Percentiles rank a stretch among this genome's conserved stretches.
These are phyloP conservation scores for Geranomyces michiganensis DNA, from an alignment of 192 early-diverging fungal genomes.

Conservation along the genomic window DNA sequence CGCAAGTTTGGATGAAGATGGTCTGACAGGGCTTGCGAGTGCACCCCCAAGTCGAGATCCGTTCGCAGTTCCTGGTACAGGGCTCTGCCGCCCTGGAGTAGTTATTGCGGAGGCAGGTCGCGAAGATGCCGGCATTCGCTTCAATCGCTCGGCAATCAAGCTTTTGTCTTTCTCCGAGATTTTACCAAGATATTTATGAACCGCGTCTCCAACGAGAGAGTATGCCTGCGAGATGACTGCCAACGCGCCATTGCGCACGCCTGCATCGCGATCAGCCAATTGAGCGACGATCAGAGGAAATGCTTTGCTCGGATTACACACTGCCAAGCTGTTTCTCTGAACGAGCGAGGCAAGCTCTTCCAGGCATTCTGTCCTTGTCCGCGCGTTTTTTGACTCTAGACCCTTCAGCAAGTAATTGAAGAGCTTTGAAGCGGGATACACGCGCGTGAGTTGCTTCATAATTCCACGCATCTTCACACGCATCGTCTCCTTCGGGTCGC, in stretches of 20 bases:
- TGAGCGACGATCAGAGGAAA: constrained; percentile 74
- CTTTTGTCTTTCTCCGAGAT: constrained; percentile 80
- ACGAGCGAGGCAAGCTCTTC: constrained; percentile 77
- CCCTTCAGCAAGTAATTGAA: constrained; percentile 74
- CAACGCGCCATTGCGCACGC: constrained; percentile 78
- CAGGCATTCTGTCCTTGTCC: constrained; percentile 77
- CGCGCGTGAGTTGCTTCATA: constrained; percentile 67
- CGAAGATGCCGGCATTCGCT: constrained; percentile 44
- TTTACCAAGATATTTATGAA: constrained; percentile 72
- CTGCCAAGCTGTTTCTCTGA: constrained; percentile 67
- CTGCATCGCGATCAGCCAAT: constrained; percentile 80
- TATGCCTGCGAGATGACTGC: constrained; percentile 74
- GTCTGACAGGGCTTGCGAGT: background rate
- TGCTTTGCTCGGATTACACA: constrained; percentile 65
- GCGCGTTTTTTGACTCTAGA: constrained; percentile 77
- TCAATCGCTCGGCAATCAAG: constrained; percentile 79
- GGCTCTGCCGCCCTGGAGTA: background rate
- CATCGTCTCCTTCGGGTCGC: constrained; percentile 85
- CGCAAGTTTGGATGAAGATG: background rate
- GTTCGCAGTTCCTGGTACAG: background rate
- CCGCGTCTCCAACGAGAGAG: constrained; percentile 70
- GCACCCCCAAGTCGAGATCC: background rate
- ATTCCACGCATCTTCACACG: constrained; percentile 70
- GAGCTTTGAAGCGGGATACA: constrained; percentile 81
- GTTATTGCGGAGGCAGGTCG: background rate